A percentile compares a stretch with the other conserved stretches of the same genome.
Conservation (phyloP, 768 basidiomycete species). For the Neoboletus brunneissimus region DNA sequence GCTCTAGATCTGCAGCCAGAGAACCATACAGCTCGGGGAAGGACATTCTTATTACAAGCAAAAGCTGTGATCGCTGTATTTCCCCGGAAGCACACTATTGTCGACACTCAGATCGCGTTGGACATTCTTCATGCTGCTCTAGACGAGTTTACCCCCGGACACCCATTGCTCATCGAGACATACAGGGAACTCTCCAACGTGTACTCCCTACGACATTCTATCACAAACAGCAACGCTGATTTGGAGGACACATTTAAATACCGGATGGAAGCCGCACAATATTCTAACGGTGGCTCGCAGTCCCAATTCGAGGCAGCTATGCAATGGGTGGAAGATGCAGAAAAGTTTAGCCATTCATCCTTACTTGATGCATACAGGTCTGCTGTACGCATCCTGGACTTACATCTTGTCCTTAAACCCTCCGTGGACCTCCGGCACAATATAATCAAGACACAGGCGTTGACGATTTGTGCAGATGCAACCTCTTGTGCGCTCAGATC, state of each 20-base stretch:
- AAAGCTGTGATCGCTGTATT: slow-evolving; percentile 14
- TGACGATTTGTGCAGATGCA: slow-evolving; percentile 24
- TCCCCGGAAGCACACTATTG: not conserved
- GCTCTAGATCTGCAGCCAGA: slow-evolving; percentile 12
- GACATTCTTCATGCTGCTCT: slow-evolving; percentile 15
- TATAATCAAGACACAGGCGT: slow-evolving; percentile 11
- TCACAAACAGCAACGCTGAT: slow-evolving; percentile 11
- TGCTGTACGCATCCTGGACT: slow-evolving; percentile 18
- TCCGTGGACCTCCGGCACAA: slow-evolving; percentile 13
- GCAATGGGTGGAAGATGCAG: slow-evolving; percentile 22
- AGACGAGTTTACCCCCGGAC: slow-evolving; percentile 2
- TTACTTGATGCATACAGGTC: slow-evolving; percentile 16
- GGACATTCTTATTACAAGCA: slow-evolving; percentile 19
- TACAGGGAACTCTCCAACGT: slow-evolving; percentile 14
- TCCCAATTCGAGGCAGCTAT: slow-evolving; percentile 16
- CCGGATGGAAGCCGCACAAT: slow-evolving; percentile 16
- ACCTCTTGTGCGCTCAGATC: slow-evolving; percentile 25
- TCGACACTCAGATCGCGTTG: slow-evolving; percentile 19
- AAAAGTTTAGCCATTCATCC: slow-evolving; percentile 18
- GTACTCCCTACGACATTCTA: not conserved
- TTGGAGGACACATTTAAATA: slow-evolving; percentile 24
- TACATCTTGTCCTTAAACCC: slow-evolving; percentile 17
- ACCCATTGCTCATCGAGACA: slow-evolving; percentile 10
- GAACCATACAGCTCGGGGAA: slow-evolving; percentile 14
- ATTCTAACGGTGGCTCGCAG: slow-evolving; percentile 18